Base-by-base conservation (phyloP, 371 early-diverging fungal genomes). In the Umbelopsis sp. region DNA sequence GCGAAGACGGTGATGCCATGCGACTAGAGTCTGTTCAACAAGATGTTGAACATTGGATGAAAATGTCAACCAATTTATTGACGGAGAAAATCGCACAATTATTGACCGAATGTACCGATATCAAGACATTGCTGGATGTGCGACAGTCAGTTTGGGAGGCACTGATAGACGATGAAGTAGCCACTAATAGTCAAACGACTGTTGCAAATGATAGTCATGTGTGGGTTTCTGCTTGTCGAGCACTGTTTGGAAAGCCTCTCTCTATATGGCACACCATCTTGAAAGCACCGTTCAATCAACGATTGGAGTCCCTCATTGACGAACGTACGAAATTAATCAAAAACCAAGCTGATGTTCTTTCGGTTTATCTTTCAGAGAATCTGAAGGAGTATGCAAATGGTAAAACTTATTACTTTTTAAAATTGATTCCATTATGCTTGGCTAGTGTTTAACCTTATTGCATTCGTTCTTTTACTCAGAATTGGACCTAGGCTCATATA, bases 221-320 rank as follows among this genome's bases (percentile, higher is more conserved):
- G 12, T 57, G 57, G 57, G 22, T 29, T 18, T 25, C 35, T 18
- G 57, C 57, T 35, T 57, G 57, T 35, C 57, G n/a, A 25, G 35
- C 57, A 6, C 29, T 57, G 16, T 57, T 57, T 57, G 57, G 57
- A 35, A 57, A 57, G 18, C 12, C 57, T 10, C n/a, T 57, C 14
- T 57, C 57, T 35, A 14, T 57, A 37, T 57, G 57, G 57, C 35
- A 57, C 32, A 57, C 57, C 1, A 57, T 57, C 35, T 57, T 57
- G 57, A 57, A 57, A 57, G 3, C 57, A 1, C 57, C 57, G 4
- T 57, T 57, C 57, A 57, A 57, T 35, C 25, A 37, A 6, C 57
- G 29, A 35, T 32, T 57, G 18, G 57, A 57, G 35, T 1, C 10
- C 5, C 57, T 57, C 18, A 57, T 57, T 29, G 11, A 57, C 32